phyloP scores from a whole-genome alignment of 257 asterid species.

The Solanum neorickii region DNA sequence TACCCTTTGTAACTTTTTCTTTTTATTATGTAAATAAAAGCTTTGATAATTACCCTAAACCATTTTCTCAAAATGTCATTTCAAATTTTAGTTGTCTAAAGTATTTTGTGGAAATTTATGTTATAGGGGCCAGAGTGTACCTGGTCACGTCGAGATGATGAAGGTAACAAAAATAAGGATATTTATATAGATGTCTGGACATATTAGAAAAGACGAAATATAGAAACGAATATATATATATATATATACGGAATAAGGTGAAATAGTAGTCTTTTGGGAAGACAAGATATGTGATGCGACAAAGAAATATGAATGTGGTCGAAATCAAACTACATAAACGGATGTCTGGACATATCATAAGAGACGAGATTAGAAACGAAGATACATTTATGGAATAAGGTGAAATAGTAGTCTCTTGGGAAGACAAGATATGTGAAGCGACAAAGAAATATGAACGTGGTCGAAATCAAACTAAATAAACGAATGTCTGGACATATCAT shows the following conservation, averaged over 20 bases:
- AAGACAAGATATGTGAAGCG: no score
- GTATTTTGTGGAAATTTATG: not conserved
- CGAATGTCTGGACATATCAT: accelerated
- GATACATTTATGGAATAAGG: not conserved
- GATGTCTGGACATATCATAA: not conserved
- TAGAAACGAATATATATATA: not conserved
- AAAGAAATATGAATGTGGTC: no score
- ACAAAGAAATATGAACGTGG: no score
- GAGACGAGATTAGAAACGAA: not conserved
- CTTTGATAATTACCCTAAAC: not conserved
- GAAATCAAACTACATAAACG: no score
- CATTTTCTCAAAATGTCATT: not conserved
- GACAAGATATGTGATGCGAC: no score
- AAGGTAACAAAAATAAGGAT: accelerated
- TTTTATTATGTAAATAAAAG: not conserved
- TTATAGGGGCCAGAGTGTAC: not conserved
- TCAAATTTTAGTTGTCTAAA: not conserved
- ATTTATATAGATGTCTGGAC: not conserved
- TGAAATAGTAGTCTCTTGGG: no score
- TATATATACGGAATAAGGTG: not conserved
- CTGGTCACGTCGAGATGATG: accelerated
- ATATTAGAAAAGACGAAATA: not conserved
- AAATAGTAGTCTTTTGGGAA: no score
- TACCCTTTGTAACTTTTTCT: not conserved
- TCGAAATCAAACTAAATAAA: no score